These are phyloP conservation scores for Neurospora sp. DNA, from an alignment of 495 filamentous ascomycete genomes.

Conservation along the genomic window DNA sequence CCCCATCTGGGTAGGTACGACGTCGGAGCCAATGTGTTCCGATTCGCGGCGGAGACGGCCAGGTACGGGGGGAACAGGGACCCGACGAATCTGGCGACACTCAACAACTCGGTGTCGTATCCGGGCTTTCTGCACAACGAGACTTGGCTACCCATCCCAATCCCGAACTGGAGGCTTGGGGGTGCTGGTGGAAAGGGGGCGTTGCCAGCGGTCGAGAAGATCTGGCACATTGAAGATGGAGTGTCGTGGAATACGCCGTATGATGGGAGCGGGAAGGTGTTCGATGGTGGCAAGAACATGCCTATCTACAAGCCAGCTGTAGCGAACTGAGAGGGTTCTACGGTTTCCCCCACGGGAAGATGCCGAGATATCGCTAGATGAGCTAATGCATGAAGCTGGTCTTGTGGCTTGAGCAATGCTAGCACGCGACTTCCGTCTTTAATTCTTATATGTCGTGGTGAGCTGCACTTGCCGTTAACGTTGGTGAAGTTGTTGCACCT, in stretches of 20 bases:
- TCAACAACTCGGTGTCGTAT: conserved; percentile 56
- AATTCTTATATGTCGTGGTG: background rate
- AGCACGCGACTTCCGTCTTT: background rate
- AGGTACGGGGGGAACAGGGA: conserved; percentile 49
- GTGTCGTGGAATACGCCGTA: conserved; percentile 27
- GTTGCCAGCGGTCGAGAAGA: conserved; percentile 16
- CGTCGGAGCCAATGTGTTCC: conserved; percentile 59
- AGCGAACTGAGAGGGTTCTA: background rate
- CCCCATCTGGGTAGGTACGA: conserved; percentile 60
- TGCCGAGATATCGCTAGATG: background rate
- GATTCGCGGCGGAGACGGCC: conserved; percentile 47
- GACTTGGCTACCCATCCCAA: conserved; percentile 22
- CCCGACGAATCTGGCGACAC: conserved; percentile 43
- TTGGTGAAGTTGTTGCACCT: background rate
- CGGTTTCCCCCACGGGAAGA: background rate
- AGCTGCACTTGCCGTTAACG: background rate
- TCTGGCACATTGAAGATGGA: conserved; percentile 19
- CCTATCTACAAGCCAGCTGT: conserved; percentile 15
- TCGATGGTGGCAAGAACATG: conserved; percentile 26
- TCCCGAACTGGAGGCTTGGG: conserved; percentile 32
- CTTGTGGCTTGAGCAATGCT: background rate
- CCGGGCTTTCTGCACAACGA: conserved; percentile 43
- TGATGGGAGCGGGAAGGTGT: conserved; percentile 36
- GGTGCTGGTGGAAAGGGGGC: conserved; percentile 34
- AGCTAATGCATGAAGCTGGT: background rate